Evolutionary conservation across 2,329 filamentous ascomycete genomes (phyloP).

Genomic region (Arthrobotrys sinensis): DNA sequence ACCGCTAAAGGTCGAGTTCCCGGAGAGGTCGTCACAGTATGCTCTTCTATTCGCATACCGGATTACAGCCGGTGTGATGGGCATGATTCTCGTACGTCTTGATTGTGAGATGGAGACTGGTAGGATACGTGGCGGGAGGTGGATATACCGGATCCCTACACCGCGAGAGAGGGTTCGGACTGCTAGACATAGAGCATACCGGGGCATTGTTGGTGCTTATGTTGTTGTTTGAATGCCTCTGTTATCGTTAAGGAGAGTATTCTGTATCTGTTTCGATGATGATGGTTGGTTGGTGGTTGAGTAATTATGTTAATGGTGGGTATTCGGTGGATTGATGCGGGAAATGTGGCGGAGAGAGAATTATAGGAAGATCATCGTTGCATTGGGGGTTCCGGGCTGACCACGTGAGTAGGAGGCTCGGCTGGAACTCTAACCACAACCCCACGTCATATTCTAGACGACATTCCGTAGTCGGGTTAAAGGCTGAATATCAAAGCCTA

Average conservation of each 20-base stretch:
- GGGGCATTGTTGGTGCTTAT: slow-evolving; percentile 14
- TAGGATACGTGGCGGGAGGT: slow-evolving; percentile 38
- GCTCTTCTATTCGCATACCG: slow-evolving; percentile 1
- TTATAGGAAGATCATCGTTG: background rate
- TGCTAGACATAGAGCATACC: slow-evolving; percentile 10
- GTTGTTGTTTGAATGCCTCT: background rate
- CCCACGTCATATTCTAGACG: too few relatives aligned
- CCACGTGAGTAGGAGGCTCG: background rate
- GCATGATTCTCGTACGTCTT: background rate
- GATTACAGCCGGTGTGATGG: background rate
- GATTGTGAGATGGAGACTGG: slow-evolving; percentile 1
- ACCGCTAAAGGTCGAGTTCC: slow-evolving; percentile 18
- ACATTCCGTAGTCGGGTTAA: too few relatives aligned
- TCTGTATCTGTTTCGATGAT: background rate
- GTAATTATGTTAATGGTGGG: background rate
- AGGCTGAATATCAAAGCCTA: too few relatives aligned
- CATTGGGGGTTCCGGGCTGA: background rate
- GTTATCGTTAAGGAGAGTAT: slow-evolving; percentile 10
- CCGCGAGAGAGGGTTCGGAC: slow-evolving; percentile 22
- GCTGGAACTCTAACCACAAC: too few relatives aligned
- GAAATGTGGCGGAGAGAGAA: background rate
- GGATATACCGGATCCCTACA: slow-evolving; percentile 22
- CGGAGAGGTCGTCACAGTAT: slow-evolving; percentile 15
- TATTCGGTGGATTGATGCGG: slow-evolving; percentile 1
- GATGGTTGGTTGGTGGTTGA: background rate